phyloP scores from a whole-genome alignment of 2,329 filamentous ascomycete species.

The Plenodomus biglobosus region DNA sequence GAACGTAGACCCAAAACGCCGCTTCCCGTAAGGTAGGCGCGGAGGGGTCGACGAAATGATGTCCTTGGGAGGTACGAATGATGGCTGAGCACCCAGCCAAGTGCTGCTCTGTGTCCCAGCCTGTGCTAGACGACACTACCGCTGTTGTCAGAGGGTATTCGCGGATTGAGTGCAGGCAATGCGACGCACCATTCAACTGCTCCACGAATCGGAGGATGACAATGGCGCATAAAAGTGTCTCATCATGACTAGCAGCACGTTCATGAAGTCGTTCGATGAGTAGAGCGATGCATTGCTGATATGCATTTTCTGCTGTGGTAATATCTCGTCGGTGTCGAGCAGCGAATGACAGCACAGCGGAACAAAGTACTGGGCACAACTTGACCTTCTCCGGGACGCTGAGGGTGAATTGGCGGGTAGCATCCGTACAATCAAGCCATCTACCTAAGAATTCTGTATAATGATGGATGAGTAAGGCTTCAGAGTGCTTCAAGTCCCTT shows the following conservation, averaged over 20 bases:
- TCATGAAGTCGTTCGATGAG: slow-evolving; percentile 34
- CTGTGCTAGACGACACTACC: slow-evolving; percentile 28
- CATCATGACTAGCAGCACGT: slow-evolving; percentile 30
- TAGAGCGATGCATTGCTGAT: slow-evolving; percentile 34
- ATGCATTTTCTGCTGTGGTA: slow-evolving; percentile 23
- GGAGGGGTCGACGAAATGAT: slow-evolving; percentile 34
- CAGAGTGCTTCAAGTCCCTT: slow-evolving; percentile 20
- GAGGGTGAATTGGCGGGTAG: slow-evolving; percentile 35
- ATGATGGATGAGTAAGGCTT: slow-evolving; percentile 33
- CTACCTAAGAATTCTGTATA: slow-evolving; percentile 35
- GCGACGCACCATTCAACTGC: slow-evolving; percentile 29
- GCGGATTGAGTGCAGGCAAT: neutral
- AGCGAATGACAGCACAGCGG: slow-evolving; percentile 34
- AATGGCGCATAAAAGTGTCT: slow-evolving; percentile 34
- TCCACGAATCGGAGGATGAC: slow-evolving; percentile 39
- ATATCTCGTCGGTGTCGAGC: slow-evolving; percentile 30
- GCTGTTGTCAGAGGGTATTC: neutral
- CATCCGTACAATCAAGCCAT: slow-evolving; percentile 38
- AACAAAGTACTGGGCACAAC: slow-evolving; percentile 30
- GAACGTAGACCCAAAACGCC: slow-evolving; percentile 39
- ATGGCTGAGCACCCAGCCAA: slow-evolving; percentile 36
- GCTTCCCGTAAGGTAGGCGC: slow-evolving; percentile 38
- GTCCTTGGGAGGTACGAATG: slow-evolving; percentile 30
- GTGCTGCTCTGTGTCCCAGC: slow-evolving; percentile 33
- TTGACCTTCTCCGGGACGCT: slow-evolving; percentile 32